Percentiles rank a stretch among this genome's conserved stretches.
Evolutionary conservation across 2,329 filamentous ascomycete genomes (phyloP).

Genomic region (Colletotrichum coccodes): DNA sequence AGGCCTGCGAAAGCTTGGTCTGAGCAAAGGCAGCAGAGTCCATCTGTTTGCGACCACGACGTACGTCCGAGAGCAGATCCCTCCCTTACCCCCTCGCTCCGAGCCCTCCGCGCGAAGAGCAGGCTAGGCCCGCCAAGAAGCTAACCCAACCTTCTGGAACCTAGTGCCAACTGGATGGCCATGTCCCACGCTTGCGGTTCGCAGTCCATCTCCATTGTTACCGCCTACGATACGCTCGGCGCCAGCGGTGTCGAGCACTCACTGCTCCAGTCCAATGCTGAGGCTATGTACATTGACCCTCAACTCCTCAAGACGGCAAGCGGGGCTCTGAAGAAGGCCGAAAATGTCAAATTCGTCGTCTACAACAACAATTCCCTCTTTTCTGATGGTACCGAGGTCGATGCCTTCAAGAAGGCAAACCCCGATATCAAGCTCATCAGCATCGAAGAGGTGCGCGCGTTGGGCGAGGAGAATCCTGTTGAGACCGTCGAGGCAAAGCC

Average conservation of each 20-base stretch:
- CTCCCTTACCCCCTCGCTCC: not conserved
- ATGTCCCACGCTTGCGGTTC: conserved; percentile 81
- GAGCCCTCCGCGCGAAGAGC: not conserved
- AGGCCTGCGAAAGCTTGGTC: conserved; percentile 76
- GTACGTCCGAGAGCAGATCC: conserved; percentile 51
- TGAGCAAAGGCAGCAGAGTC: conserved; percentile 47
- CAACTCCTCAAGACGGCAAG: conserved; percentile 74
- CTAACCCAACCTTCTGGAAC: conserved; percentile 27
- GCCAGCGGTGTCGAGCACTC: conserved; percentile 87
- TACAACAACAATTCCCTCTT: conserved; percentile 70
- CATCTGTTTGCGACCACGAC: conserved; percentile 89
- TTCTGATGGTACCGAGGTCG: conserved; percentile 60
- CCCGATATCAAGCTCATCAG: conserved; percentile 63
- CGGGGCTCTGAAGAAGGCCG: conserved; percentile 65
- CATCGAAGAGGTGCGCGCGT: conserved; percentile 63
- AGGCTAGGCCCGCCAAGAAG: not conserved
- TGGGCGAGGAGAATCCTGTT: conserved; percentile 74
- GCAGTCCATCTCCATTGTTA: conserved; percentile 92
- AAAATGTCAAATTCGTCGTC: conserved; percentile 67
- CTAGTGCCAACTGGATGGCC: conserved; percentile 83
- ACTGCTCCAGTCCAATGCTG: conserved; percentile 81
- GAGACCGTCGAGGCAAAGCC: conserved; percentile 78
- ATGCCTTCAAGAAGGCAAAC: conserved; percentile 66
- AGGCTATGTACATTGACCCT: conserved; percentile 88
- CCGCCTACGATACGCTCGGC: conserved; percentile 93